Evolutionary conservation across 345 rosid genomes (phyloP), one percentile per base, ranked within the genome.

Genomic region (Pistacia vera): DNA sequence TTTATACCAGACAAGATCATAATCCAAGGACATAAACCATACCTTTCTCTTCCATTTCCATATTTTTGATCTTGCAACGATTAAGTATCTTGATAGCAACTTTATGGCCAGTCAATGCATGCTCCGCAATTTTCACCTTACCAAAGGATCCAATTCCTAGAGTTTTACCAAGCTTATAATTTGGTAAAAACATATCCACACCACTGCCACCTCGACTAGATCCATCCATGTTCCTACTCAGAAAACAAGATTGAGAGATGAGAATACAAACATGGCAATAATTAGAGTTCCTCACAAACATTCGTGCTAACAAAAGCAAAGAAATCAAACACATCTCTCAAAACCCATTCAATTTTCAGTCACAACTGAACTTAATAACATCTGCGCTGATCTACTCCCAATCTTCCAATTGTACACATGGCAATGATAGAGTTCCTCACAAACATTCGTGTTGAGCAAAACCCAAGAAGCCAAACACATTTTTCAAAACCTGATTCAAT

Each of bases 11-110:
- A 72, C 16, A 75, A 46, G 54, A 75, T 0, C 4, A 41, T 73
- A 22, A 17, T 57, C 46, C 20, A 11, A 4, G 58, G 16, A 11
- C 28, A 59, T 33, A 58, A 66, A 18, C 1, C 33, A n/a, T 77
- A 90, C 99, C 99, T 90, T 95, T 95, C 75, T 92, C 97, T 73
- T 93, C 97, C 99, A 92, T 96, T 62, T 86, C 93, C 91, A 88
- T 78, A 79, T 86, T 88, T 73, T 81, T 87, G 73, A 96, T 92
- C 85, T 90, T 92, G 52, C 89, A 90, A 30, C 97, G 98, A 58
- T 91, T 91, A 80, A 96, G 95, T 73, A 96, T 92, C 90, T 96
- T 96, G 79, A 96, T 90, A 4, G 99, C 99, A 80, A 96, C 99
- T 77, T 93, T 92, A 80, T 86, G 92, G 35, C 97, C 91, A 16